phyloP scores from a whole-genome alignment of 1,139 yeast species.

The Saccharomyces uvarum region DNA sequence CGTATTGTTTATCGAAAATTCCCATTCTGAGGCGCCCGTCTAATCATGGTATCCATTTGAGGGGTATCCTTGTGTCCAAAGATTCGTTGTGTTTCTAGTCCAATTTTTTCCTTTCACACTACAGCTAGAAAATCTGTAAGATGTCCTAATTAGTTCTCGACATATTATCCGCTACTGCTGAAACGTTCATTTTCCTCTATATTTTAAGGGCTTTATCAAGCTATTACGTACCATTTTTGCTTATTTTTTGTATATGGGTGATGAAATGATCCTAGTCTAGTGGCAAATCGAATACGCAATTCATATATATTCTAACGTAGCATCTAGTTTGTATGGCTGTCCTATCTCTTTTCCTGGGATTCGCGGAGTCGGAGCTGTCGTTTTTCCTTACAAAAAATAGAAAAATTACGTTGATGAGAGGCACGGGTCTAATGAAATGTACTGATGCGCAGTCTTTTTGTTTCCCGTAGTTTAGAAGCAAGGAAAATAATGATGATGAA shows the following conservation, averaged over 20 bases:
- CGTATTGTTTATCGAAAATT: too few species aligned
- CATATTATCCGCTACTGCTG: background rate
- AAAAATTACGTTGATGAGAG: background rate
- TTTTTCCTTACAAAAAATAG: background rate
- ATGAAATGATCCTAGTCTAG: background rate
- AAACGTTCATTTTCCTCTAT: background rate
- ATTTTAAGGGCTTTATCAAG: background rate
- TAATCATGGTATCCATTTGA: background rate
- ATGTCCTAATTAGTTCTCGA: background rate
- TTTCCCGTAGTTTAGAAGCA: background rate
- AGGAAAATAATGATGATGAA: background rate
- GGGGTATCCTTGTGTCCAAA: too few species aligned
- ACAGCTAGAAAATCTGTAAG: background rate
- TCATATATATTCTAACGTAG: background rate
- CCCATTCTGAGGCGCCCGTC: too few species aligned
- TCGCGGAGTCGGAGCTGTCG: background rate
- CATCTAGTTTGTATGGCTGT: background rate
- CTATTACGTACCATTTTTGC: slow-evolving; percentile 17
- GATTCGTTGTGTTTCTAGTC: background rate
- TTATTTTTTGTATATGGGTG: slow-evolving; percentile 5
- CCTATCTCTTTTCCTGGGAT: background rate
- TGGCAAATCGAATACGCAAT: background rate
- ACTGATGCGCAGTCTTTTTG: background rate
- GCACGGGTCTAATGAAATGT: background rate
- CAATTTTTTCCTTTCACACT: background rate